A percentile compares a stretch with the other conserved stretches of the same genome.
phyloP scores from a whole-genome alignment of 1,284 basidiomycete genomes.

The Trichosporon ovoides region DNA sequence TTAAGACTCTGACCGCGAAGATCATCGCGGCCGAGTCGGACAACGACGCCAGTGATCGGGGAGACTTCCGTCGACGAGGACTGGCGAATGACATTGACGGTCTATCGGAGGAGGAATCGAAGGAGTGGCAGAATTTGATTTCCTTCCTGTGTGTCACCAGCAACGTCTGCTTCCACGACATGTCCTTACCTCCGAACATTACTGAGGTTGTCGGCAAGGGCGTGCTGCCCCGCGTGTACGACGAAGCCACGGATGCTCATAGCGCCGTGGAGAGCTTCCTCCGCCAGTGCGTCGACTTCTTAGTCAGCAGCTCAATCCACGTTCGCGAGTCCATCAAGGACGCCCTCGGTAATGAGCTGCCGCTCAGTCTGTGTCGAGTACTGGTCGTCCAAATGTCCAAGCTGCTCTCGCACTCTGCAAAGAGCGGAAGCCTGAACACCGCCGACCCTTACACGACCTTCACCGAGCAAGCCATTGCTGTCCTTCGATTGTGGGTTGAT shows the following conservation, averaged over 20 bases:
- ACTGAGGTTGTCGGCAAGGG: conserved; percentile 57
- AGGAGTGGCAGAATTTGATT: conserved; percentile 80
- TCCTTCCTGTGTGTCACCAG: conserved; percentile 72
- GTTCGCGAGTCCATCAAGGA: conserved; percentile 73
- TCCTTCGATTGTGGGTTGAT: conserved; percentile 70
- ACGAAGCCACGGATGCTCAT: conserved; percentile 58
- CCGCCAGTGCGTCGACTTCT: conserved; percentile 62
- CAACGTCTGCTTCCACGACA: conserved; percentile 56
- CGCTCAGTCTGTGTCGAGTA: conserved; percentile 60
- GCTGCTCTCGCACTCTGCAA: conserved; percentile 44
- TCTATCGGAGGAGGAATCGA: conserved; percentile 59
- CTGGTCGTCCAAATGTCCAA: conserved; percentile 67
- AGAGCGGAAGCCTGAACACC: conserved; percentile 49
- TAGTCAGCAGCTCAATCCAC: conserved; percentile 60
- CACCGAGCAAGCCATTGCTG: conserved; percentile 65
- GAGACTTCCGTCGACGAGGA: conserved; percentile 23
- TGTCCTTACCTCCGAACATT: conserved; percentile 40
- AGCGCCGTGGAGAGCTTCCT: conserved; percentile 60
- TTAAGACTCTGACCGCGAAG: conserved; percentile 27
- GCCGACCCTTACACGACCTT: conserved; percentile 61
- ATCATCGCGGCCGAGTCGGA: conserved; percentile 30
- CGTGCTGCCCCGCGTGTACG: conserved; percentile 64
- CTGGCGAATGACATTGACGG: conserved; percentile 38
- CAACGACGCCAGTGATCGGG: conserved; percentile 19
- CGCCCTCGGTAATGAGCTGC: conserved; percentile 71